Evolutionary conservation across 2,329 filamentous ascomycete species (phyloP).

Genomic region (Neoscytalidium dimidiatum): DNA sequence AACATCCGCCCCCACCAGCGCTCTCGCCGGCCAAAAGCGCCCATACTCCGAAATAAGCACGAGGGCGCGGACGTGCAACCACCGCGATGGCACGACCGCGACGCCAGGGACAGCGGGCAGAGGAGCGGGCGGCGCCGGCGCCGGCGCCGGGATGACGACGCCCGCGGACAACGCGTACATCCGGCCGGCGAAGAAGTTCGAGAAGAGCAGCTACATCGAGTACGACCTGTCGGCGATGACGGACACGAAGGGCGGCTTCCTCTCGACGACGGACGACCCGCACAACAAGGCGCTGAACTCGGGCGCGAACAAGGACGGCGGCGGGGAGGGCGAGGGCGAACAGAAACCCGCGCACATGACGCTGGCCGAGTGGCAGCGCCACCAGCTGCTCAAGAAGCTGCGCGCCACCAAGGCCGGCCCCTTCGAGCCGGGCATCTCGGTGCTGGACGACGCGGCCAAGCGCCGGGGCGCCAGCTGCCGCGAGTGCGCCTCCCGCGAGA

Average conservation of each 20-base stretch:
- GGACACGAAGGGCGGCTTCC: constrained; percentile 94
- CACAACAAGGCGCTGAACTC: constrained; percentile 74
- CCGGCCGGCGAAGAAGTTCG: constrained; percentile 81
- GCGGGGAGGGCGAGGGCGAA: too few relatives aligned
- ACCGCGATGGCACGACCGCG: constrained; percentile 66
- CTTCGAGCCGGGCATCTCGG: constrained; percentile 86
- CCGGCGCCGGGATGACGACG: constrained; percentile 37
- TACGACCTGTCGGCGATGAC: constrained; percentile 99
- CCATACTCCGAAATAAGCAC: constrained; percentile 63
- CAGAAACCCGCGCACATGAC: constrained; percentile 86
- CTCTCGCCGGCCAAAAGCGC: constrained; percentile 68
- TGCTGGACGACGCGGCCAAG: constrained; percentile 51
- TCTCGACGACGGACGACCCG: constrained; percentile 89
- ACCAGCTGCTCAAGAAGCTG: constrained; percentile 73
- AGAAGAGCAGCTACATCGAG: constrained; percentile 78
- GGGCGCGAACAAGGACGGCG: constrained; percentile 44
- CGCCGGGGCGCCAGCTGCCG: constrained; percentile 57
- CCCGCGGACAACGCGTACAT: constrained; percentile 44
- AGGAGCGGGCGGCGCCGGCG: constrained; percentile 24
- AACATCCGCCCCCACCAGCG: too few relatives aligned
- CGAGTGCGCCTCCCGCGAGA: constrained; percentile 81
- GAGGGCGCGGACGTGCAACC: constrained; percentile 56
- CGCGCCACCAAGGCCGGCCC: constrained; percentile 75
- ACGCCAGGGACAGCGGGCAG: constrained; percentile 31
- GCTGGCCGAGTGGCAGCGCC: constrained; percentile 84